A percentile compares a stretch with the other conserved stretches of the same genome.
phyloP scores from a whole-genome alignment of 1,284 basidiomycete genomes.

The Austropuccinia psidii region DNA sequence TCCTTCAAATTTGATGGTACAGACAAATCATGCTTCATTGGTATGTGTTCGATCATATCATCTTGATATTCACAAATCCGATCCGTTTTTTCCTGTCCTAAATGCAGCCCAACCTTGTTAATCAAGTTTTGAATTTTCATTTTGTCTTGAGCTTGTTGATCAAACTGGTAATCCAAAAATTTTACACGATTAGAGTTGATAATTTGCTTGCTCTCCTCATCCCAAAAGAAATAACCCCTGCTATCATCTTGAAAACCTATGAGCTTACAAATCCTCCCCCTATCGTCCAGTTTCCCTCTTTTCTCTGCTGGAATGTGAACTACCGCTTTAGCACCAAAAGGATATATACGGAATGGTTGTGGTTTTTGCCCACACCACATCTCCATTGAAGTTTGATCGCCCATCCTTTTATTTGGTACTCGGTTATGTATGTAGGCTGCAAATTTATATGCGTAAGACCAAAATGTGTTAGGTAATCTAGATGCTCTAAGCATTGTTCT shows the following conservation, averaged over 20 bases:
- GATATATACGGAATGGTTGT: background rate
- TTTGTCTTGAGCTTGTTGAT: background rate
- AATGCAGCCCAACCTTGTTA: too few relatives aligned
- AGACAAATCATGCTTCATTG: background rate
- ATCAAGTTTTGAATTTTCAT: background rate
- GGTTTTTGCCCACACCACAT: background rate
- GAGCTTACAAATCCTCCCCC: background rate
- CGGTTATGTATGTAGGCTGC: background rate
- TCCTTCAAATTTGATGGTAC: background rate
- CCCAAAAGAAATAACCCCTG: background rate
- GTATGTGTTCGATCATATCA: background rate
- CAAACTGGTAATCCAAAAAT: background rate
- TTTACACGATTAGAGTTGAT: background rate
- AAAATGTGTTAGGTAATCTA: background rate
- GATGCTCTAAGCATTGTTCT: background rate
- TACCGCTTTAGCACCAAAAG: background rate
- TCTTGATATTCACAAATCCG: background rate
- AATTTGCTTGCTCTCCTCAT: background rate
- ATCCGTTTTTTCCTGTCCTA: background rate
- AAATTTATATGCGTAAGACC: background rate
- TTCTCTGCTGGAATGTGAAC: background rate
- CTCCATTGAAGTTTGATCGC: background rate
- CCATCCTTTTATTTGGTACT: background rate
- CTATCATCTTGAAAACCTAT: background rate
- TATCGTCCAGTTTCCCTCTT: background rate